A percentile compares a stretch with the other conserved stretches of the same genome.
Evolutionary conservation across 768 basidiomycete genomes (phyloP).

Genomic region (Lentinus brumalis): DNA sequence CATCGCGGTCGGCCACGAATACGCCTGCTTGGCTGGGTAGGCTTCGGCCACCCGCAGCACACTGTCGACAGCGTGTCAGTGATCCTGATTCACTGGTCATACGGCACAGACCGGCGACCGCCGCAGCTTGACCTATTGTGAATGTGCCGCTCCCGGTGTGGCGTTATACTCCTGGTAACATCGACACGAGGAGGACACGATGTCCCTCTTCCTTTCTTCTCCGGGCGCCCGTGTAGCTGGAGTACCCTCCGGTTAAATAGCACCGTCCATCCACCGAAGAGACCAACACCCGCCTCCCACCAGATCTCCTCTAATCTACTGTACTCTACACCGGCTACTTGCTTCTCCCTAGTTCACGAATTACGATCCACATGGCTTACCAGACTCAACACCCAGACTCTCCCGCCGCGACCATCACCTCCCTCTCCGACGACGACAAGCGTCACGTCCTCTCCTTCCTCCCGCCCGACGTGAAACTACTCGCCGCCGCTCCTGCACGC

Average conservation of each 20-base stretch:
- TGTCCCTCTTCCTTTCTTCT: slow-evolving; percentile 15
- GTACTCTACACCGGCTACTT: neutral
- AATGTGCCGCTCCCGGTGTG: neutral
- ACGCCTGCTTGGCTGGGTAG: neutral
- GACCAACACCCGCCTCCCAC: neutral
- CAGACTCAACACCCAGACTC: neutral
- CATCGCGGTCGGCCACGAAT: neutral
- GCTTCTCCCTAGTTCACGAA: neutral
- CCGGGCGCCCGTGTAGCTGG: neutral
- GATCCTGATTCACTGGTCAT: too few species aligned
- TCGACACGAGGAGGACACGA: slow-evolving; percentile 15
- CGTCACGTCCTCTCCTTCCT: slow-evolving; percentile 27
- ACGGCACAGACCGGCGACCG: neutral
- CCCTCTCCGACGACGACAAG: slow-evolving; percentile 21
- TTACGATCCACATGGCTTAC: neutral
- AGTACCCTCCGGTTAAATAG: slow-evolving; percentile 7
- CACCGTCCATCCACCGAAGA: neutral
- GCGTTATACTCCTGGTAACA: neutral
- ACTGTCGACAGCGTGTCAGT: neutral
- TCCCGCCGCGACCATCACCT: slow-evolving; percentile 14
- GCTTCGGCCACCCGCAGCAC: neutral
- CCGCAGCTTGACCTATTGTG: neutral
- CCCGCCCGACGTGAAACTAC: slow-evolving; percentile 35
- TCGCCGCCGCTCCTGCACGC: slow-evolving; percentile 57
- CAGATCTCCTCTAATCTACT: neutral